phyloP scores from a whole-genome alignment of 768 basidiomycete genomes.

The Kwoniella bestiolae region DNA sequence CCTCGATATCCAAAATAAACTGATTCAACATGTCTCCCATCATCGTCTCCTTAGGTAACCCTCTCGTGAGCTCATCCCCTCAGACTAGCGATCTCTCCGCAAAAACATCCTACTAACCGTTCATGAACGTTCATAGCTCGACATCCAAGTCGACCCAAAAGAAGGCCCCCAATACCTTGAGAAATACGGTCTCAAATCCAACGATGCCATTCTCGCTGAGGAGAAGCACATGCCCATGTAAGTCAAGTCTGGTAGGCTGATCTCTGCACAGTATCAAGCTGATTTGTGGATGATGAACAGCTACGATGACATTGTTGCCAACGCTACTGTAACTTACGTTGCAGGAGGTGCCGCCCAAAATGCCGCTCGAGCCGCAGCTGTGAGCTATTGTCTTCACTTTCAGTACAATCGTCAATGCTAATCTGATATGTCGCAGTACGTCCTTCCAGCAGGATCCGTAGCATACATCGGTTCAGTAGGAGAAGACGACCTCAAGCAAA shows the following conservation, averaged over 20 bases:
- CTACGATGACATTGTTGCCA: constrained; percentile 82
- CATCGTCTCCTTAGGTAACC: constrained; percentile 94
- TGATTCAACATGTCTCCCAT: constrained; percentile 42
- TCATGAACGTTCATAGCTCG: constrained; percentile 56
- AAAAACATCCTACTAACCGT: neutral
- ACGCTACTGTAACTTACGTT: constrained; percentile 81
- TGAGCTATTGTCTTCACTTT: constrained; percentile 61
- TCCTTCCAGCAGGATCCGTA: constrained; percentile 83
- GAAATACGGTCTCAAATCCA: constrained; percentile 88
- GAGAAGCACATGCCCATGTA: constrained; percentile 87
- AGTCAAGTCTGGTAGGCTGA: constrained; percentile 58
- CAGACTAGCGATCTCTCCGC: neutral
- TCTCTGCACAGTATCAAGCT: neutral
- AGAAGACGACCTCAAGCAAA: constrained; percentile 85
- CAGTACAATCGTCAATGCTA: neutral
- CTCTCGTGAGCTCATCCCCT: constrained; percentile 65
- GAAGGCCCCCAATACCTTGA: constrained; percentile 80
- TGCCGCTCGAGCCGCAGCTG: constrained; percentile 92
- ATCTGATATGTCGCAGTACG: constrained; percentile 67
- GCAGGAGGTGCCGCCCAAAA: constrained; percentile 98
- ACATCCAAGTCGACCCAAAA: constrained; percentile 77
- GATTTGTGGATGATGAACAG: constrained; percentile 60
- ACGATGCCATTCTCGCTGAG: constrained; percentile 94
- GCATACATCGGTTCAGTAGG: constrained; percentile 95
- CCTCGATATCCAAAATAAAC: neutral